phyloP scores from a whole-genome alignment of 2,329 filamentous ascomycete genomes.

The Arachnomyces sp. region DNA sequence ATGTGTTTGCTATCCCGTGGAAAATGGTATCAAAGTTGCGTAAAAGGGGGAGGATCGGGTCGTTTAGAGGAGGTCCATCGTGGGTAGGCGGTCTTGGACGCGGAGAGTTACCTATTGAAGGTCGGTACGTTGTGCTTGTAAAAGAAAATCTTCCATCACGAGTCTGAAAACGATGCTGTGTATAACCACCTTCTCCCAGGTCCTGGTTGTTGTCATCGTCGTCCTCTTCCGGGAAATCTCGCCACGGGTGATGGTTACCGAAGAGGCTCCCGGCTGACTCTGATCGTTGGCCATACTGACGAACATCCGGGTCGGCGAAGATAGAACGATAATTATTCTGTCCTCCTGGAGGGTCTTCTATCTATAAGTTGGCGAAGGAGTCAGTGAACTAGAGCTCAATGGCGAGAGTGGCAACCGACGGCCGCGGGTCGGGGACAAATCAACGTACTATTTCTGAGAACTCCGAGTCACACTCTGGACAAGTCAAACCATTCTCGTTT shows the following conservation, averaged over 20 bases:
- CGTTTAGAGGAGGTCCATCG: conserved; percentile 11
- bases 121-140: conserved; percentile 25
- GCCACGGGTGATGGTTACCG: conserved; percentile 43
- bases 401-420: conserved; percentile 2
- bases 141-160: conserved; percentile 39
- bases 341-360: conserved; percentile 25
- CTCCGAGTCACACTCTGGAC: conserved; percentile 70
- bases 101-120: conserved; percentile 14
- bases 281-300: no score
- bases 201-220: conserved; percentile 39
- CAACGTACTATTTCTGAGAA: conserved; percentile 75
- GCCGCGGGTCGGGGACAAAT: conserved; percentile 4
- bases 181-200: conserved; percentile 18
- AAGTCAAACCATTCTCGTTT: conserved; percentile 60
- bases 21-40: conserved; percentile 40
- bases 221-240: conserved; percentile 24
- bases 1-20: conserved; percentile 35
- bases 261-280: conserved; percentile 23
- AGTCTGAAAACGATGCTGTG: conserved; percentile 36
- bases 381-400: conserved; percentile 4
- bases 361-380: conserved; percentile 13
- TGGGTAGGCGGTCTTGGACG: conserved; percentile 12
- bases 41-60: conserved; percentile 23
- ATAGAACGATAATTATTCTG: conserved; percentile 9
- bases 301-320: no score